Evolutionary conservation across 129 eudicot species (phyloP).

Genomic region (Glebionis coronaria): DNA sequence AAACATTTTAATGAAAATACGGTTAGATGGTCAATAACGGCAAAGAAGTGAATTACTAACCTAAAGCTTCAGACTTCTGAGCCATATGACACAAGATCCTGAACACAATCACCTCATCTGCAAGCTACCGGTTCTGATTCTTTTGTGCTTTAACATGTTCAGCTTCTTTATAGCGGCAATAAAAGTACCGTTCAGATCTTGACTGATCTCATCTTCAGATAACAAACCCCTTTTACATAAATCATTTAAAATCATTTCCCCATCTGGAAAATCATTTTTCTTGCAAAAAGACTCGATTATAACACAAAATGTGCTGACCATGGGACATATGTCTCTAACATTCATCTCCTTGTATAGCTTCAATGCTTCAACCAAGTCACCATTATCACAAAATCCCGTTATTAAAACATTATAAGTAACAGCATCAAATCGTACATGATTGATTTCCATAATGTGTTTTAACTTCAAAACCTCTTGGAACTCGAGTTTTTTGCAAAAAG

Average conservation of each 20-base stretch:
- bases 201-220: slow-evolving; percentile 30
- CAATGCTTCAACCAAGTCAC: slow-evolving; percentile 48
- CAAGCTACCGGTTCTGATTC: slow-evolving; percentile 27
- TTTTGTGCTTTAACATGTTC: slow-evolving; percentile 39
- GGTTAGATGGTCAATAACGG: no score
- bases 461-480: slow-evolving; percentile 54
- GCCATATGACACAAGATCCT: neutral
- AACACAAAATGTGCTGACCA: slow-evolving; percentile 49
- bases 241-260: slow-evolving; percentile 56
- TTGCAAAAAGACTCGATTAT: slow-evolving; percentile 40
- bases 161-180: slow-evolving; percentile 42
- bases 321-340: slow-evolving; percentile 54
- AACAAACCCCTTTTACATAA: slow-evolving; percentile 64
- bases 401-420: slow-evolving; percentile 74
- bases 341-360: slow-evolving; percentile 80
- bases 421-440: slow-evolving; percentile 57
- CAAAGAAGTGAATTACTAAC: neutral
- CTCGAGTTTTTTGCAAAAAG: slow-evolving; percentile 54
- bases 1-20: no score
- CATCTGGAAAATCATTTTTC: slow-evolving; percentile 39
- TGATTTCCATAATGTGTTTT: slow-evolving; percentile 53
- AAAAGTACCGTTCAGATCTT: slow-evolving; percentile 34
- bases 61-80: neutral
- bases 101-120: neutral
- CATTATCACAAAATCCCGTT: slow-evolving; percentile 52